Conservation (phyloP, 2,329 filamentous ascomycete species). For the Alternaria postmessia region DNA sequence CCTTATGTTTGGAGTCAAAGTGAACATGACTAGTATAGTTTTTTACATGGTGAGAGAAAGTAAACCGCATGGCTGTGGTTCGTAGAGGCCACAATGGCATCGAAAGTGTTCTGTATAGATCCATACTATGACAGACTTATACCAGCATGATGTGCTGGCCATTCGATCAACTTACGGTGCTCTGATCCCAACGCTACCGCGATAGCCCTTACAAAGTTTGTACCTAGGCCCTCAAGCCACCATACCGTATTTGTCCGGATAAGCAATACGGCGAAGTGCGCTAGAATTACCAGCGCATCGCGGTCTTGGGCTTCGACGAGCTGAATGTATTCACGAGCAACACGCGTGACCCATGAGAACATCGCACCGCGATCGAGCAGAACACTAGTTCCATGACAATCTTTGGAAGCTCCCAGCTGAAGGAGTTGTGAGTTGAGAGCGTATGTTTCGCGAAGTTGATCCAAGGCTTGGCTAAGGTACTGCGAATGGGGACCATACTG, state of each 20-base stretch:
- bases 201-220: neutral
- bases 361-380: neutral
- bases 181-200: neutral
- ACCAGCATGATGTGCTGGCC: neutral
- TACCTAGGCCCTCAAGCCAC: neutral
- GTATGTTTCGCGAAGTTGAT: neutral
- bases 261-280: neutral
- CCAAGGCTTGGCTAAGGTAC: neutral
- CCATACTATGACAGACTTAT: neutral
- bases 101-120: rapidly evolving
- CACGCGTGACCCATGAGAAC: neutral
- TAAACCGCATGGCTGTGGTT: neutral
- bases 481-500: neutral
- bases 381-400: neutral
- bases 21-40: too few species aligned
- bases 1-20: too few species aligned
- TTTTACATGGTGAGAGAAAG: neutral
- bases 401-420: neutral
- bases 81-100: neutral
- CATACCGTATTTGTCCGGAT: neutral
- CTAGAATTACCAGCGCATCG: neutral
- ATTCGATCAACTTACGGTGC: neutral
- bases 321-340: neutral
- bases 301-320: neutral
- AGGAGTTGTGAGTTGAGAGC: neutral